These are phyloP conservation scores for Talaromyces funiculosus DNA, from an alignment of 2,329 filamentous ascomycete genomes.

Conservation along the genomic window DNA sequence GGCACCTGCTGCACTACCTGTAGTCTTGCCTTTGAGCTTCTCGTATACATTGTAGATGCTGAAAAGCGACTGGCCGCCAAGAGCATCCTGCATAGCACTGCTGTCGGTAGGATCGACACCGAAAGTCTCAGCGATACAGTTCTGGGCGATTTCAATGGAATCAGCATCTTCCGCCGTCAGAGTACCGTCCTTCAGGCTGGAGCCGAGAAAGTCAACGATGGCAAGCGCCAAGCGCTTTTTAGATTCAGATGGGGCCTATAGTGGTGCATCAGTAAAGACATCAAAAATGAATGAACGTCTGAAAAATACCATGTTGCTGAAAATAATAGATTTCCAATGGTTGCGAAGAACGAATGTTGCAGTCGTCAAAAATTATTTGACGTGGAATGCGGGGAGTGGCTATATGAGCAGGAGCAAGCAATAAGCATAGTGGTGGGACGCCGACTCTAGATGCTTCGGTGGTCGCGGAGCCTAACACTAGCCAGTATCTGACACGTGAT, in stretches of 20 bases:
- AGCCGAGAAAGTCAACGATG: conserved; percentile 89
- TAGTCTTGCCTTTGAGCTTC: conserved; percentile 70
- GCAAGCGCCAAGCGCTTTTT: conserved; percentile 91
- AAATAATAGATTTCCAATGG: background rate
- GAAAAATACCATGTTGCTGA: conserved; percentile 11
- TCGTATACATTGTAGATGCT: conserved; percentile 96
- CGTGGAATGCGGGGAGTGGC: conserved; percentile 15
- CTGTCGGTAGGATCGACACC: conserved; percentile 81
- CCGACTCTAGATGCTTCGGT: conserved; percentile 16
- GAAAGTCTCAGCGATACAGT: conserved; percentile 93
- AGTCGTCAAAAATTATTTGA: conserved; percentile 3
- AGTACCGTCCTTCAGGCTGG: conserved; percentile 80
- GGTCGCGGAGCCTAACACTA: background rate
- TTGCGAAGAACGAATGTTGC: background rate
- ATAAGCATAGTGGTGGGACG: background rate
- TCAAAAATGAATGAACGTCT: background rate
- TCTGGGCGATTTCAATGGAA: conserved; percentile 86
- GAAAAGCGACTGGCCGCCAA: conserved; percentile 80
- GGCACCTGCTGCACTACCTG: conserved; percentile 41
- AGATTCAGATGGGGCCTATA: conserved; percentile 45
- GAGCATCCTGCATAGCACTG: conserved; percentile 65
- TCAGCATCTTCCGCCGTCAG: conserved; percentile 83
- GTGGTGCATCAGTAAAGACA: background rate
- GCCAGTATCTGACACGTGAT: conserved; percentile 14
- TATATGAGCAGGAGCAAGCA: conserved; percentile 4